Percentiles rank a stretch among this genome's conserved stretches.
Conservation (phyloP, 805 yeast genomes). For the Candida yuanshanica region DNA sequence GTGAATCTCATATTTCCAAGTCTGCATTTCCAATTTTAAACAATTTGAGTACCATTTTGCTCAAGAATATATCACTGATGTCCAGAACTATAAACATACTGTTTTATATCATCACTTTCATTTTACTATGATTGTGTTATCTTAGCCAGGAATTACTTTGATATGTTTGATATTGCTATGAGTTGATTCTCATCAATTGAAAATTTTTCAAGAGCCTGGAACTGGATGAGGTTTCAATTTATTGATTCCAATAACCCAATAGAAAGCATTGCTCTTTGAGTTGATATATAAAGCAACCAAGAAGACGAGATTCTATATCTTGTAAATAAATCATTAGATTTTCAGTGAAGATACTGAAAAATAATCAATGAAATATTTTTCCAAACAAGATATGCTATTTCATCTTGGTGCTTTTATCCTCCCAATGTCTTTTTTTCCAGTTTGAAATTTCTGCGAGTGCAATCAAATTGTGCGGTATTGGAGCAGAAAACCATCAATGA, state of each 20-base stretch:
- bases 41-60: not conserved
- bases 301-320: not conserved
- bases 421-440: slow-evolving; percentile 1
- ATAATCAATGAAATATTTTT: slow-evolving; percentile 8
- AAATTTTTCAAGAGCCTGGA: not conserved
- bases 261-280: slow-evolving; percentile 2
- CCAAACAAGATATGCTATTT: slow-evolving; percentile 4
- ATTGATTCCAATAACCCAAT: not conserved
- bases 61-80: not conserved
- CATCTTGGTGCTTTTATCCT: slow-evolving; percentile 4
- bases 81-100: not conserved
- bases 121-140: not conserved
- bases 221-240: not conserved
- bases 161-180: not conserved
- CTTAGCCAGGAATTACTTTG: not conserved
- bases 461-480: slow-evolving; percentile 31
- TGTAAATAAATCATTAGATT: slow-evolving; percentile 1
- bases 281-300: slow-evolving; percentile 3
- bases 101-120: not conserved
- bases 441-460: slow-evolving; percentile 34
- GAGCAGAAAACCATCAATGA: slow-evolving; percentile 40
- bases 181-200: not conserved
- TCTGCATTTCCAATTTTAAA: not conserved
- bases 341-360: slow-evolving; percentile 22
- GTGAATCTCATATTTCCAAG: slow-evolving; percentile 35